Conservation (phyloP, 2,329 filamentous ascomycete genomes). For the Cadophora gregata region DNA sequence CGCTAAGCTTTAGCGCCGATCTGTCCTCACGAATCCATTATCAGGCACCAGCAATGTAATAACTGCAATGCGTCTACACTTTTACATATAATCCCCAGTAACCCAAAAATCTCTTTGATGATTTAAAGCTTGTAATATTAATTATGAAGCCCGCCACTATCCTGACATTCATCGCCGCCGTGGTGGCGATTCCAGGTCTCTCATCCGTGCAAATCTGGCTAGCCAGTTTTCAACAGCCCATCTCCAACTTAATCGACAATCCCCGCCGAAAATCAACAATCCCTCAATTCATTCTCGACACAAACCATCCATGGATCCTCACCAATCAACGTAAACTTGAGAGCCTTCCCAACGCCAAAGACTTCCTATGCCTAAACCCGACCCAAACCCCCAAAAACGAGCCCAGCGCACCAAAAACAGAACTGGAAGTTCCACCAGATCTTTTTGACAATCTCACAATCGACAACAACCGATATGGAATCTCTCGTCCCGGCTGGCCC, state of each 20-base stretch:
- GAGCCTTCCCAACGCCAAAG: conserved; percentile 20
- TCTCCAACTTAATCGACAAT: conserved; percentile 22
- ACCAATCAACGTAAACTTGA: conserved; percentile 21
- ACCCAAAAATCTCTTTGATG: background rate
- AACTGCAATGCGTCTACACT: conserved; percentile 1
- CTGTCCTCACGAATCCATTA: background rate
- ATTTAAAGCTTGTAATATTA: background rate
- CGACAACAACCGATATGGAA: conserved; percentile 13
- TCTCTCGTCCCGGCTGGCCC: conserved; percentile 23
- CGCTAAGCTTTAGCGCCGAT: no score
- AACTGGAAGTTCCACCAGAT: conserved; percentile 17
- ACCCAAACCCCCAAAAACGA: background rate
- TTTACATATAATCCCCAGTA: background rate
- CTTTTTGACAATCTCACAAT: conserved; percentile 17
- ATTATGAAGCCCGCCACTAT: conserved; percentile 9
- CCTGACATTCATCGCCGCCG: background rate
- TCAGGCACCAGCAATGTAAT: background rate
- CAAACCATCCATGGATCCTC: conserved; percentile 24
- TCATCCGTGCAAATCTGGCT: conserved; percentile 21
- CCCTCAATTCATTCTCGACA: conserved; percentile 24
- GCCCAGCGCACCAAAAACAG: background rate
- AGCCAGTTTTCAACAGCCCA: conserved; percentile 23
- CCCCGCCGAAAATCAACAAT: conserved; percentile 21
- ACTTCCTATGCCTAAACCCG: conserved; percentile 13
- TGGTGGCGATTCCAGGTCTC: conserved; percentile 12